A percentile compares a stretch with the other conserved stretches of the same genome.
Evolutionary conservation across 768 basidiomycete genomes (phyloP).

Genomic region (Mycena latifolia): DNA sequence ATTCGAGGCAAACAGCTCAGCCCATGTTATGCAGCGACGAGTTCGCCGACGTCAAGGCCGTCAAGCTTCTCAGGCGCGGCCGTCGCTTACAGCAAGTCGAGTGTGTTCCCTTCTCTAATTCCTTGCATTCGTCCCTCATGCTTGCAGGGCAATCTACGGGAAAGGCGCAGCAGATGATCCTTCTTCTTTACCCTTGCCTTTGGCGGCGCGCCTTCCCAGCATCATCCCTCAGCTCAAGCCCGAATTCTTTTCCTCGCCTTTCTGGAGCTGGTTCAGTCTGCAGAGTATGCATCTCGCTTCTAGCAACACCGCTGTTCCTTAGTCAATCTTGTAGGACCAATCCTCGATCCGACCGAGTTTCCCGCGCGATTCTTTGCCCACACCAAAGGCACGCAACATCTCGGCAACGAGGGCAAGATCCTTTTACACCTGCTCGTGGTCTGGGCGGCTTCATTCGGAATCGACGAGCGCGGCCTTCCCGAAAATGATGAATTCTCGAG

Average conservation of each 20-base stretch:
- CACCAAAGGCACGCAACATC: conserved; percentile 67
- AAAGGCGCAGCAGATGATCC: conserved; percentile 64
- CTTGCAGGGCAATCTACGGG: conserved; percentile 79
- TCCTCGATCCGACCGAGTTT: conserved; percentile 87
- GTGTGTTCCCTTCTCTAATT: conserved; percentile 54
- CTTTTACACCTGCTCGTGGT: conserved; percentile 85
- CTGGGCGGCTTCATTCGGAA: conserved; percentile 92
- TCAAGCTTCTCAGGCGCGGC: conserved; percentile 85
- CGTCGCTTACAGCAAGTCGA: conserved; percentile 88
- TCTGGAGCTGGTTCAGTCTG: conserved; percentile 86
- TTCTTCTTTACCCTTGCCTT: conserved; percentile 47
- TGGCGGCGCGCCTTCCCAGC: conserved; percentile 57
- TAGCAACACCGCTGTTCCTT: conserved; percentile 22
- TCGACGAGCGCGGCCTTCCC: conserved; percentile 82
- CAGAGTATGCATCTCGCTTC: conserved; percentile 70
- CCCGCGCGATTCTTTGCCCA: conserved; percentile 78
- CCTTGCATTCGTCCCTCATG: conserved; percentile 19
- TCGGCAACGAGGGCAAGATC: conserved; percentile 81
- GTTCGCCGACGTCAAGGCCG: conserved; percentile 91
- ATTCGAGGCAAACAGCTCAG: not conserved
- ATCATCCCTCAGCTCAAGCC: conserved; percentile 79
- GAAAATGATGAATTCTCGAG: conserved; percentile 43
- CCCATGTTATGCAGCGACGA: conserved; percentile 73
- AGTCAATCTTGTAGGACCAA: conserved; percentile 70
- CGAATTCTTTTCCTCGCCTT: conserved; percentile 87